A percentile compares a stretch with the other conserved stretches of the same genome.
Conservation (phyloP, 2,329 filamentous ascomycete genomes). For the Emergomyces pasteurianus region DNA sequence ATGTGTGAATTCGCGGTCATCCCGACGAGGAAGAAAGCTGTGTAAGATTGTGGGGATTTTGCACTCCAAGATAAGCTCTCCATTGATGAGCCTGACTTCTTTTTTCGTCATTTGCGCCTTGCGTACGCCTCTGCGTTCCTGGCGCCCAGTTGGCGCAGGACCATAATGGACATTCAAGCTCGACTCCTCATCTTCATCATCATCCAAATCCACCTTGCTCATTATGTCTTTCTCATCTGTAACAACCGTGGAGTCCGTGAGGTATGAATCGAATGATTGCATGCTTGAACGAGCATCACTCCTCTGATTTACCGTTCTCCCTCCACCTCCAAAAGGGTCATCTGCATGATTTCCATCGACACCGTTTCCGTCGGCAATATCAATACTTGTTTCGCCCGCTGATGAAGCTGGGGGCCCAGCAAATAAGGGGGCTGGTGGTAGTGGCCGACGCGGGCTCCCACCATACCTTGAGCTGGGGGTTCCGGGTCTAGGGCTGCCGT, state of each 20-base stretch:
- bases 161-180: constrained; percentile 60
- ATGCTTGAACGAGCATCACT: constrained; percentile 45
- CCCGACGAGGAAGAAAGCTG: constrained; percentile 84
- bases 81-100: constrained; percentile 92
- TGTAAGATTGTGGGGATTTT: constrained; percentile 98
- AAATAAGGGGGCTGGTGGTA: constrained; percentile 83
- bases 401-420: constrained; percentile 38
- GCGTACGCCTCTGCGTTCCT: constrained; percentile 76
- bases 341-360: constrained; percentile 55
- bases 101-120: constrained; percentile 82
- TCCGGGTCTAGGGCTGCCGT: constrained; percentile 79
- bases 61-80: constrained; percentile 93
- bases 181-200: constrained; percentile 39
- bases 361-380: constrained; percentile 35
- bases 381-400: constrained; percentile 31
- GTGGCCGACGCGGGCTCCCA: constrained; percentile 70
- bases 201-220: constrained; percentile 34
- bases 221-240: constrained; percentile 40
- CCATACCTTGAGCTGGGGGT: constrained; percentile 84
- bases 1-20: constrained; percentile 93
- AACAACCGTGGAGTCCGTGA: constrained; percentile 46
- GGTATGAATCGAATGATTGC: constrained; percentile 52
- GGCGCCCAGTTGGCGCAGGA: constrained; percentile 73
- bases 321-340: constrained; percentile 56
- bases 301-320: constrained; percentile 29